phyloP scores from a whole-genome alignment of 179 eudicot genomes.

The Patellifolia procumbens region DNA sequence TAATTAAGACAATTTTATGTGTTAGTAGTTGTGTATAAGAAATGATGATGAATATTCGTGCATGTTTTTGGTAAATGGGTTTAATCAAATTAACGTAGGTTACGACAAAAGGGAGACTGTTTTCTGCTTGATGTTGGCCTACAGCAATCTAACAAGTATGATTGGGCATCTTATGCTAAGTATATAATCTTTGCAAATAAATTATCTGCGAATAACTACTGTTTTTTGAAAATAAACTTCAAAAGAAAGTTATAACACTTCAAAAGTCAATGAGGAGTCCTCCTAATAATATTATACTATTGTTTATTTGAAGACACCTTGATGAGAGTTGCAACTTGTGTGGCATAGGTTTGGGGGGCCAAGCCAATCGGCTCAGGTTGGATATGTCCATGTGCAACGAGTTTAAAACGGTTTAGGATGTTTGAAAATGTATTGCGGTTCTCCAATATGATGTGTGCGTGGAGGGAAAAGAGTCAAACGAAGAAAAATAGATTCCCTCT shows the following conservation, averaged over 20 bases:
- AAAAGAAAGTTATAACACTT: neutral
- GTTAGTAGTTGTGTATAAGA: slow-evolving; percentile 9
- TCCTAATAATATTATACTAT: neutral
- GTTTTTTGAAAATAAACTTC: neutral
- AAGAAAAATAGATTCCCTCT: too few species aligned
- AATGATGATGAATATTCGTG: slow-evolving; percentile 31
- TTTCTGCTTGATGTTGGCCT: slow-evolving; percentile 13
- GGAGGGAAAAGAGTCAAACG: too few species aligned
- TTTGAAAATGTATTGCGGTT: too few species aligned
- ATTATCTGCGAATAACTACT: slow-evolving; percentile 15
- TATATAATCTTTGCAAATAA: slow-evolving; percentile 15
- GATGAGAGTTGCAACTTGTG: too few species aligned
- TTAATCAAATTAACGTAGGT: slow-evolving; percentile 21
- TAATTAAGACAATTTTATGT: neutral
- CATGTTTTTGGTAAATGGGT: slow-evolving; percentile 20
- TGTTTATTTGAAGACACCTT: neutral
- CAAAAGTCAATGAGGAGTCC: slow-evolving; percentile 20
- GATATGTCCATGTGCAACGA: too few species aligned
- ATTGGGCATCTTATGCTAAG: slow-evolving; percentile 24
- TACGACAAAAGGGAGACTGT: slow-evolving; percentile 30
- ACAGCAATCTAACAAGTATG: slow-evolving; percentile 3
- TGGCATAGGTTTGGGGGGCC: too few species aligned
- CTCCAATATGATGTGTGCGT: too few species aligned
- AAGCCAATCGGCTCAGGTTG: too few species aligned
- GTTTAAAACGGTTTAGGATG: too few species aligned